phyloP scores from a whole-genome alignment of 2,329 filamentous ascomycete species.

The Clonostachys rosea region DNA sequence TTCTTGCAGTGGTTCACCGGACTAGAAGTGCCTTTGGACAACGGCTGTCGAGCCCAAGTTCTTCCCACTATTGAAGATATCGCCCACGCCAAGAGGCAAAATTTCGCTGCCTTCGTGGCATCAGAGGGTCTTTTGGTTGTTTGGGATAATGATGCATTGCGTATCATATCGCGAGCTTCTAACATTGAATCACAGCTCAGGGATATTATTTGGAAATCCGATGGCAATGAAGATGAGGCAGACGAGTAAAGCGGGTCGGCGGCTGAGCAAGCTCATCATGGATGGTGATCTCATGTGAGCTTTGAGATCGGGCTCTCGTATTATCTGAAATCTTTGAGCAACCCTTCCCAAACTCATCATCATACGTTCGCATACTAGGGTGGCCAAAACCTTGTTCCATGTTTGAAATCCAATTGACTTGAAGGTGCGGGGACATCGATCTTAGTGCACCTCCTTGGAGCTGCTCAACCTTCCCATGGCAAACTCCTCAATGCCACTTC shows the following conservation, averaged over 20 bases:
- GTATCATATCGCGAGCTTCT: slow-evolving; percentile 65
- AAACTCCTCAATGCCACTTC: no score
- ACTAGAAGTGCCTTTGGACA: slow-evolving; percentile 71
- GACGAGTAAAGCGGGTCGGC: slow-evolving; percentile 43
- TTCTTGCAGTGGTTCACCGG: slow-evolving; percentile 70
- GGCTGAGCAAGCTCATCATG: slow-evolving; percentile 1
- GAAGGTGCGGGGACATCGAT: no score
- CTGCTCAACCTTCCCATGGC: no score
- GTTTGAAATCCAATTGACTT: no score
- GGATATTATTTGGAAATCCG: slow-evolving; percentile 69
- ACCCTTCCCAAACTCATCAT: no score
- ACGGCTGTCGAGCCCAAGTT: slow-evolving; percentile 74
- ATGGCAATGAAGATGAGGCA: slow-evolving; percentile 47
- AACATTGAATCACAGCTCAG: slow-evolving; percentile 73
- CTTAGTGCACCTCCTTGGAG: no score
- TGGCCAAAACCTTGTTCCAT: no score
- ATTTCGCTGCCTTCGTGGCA: slow-evolving; percentile 76
- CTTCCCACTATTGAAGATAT: slow-evolving; percentile 68
- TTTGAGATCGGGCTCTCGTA: no score
- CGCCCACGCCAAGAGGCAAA: slow-evolving; percentile 67
- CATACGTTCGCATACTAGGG: no score
- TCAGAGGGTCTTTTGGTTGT: slow-evolving; percentile 68
- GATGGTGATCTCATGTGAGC: no score
- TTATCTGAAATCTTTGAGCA: no score
- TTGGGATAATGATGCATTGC: slow-evolving; percentile 76